Evolutionary conservation across 1,139 yeast genomes (phyloP).

Genomic region (Pichia terricola): DNA sequence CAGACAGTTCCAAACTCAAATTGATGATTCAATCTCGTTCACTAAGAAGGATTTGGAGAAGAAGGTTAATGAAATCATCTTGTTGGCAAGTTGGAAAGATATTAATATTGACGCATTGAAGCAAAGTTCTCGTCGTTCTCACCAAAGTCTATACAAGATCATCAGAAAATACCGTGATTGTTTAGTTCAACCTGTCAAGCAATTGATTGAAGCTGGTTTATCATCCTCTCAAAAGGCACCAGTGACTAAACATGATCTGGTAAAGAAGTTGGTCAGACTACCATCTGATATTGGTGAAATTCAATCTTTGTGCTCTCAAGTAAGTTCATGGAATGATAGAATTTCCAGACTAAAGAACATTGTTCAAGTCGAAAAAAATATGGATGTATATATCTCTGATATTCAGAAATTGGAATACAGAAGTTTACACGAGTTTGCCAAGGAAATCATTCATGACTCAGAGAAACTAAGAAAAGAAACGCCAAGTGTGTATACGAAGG

Average conservation of each 20-base stretch:
- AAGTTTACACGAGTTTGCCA: conserved; percentile 42
- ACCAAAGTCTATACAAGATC: conserved; percentile 70
- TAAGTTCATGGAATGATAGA: conserved; percentile 15
- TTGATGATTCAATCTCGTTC: conserved; percentile 36
- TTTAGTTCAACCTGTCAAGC: conserved; percentile 43
- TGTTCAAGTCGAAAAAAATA: conserved; percentile 41
- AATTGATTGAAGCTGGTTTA: conserved; percentile 58
- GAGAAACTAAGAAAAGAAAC: conserved; percentile 64
- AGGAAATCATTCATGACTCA: conserved; percentile 46
- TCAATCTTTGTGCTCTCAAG: conserved; percentile 16
- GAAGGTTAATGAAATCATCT: conserved; percentile 73
- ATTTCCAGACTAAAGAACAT: conserved; percentile 33
- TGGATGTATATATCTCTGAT: conserved; percentile 38
- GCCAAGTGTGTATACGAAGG: conserved; percentile 61
- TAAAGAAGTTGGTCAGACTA: conserved; percentile 2
- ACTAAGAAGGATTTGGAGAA: conserved; percentile 56
- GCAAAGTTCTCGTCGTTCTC: conserved; percentile 88
- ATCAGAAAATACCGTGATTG: conserved; percentile 73
- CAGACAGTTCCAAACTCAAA: conserved; percentile 46
- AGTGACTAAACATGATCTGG: background rate
- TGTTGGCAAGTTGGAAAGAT: conserved; percentile 95
- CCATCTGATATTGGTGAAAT: conserved; percentile 12
- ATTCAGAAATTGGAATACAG: conserved; percentile 29
- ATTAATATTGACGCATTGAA: conserved; percentile 87
- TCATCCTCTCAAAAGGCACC: conserved; percentile 16